Percentiles rank a stretch among this genome's conserved stretches.
Evolutionary conservation across 2,329 filamentous ascomycete species (phyloP).

Genomic region (Fusarium temperatum): DNA sequence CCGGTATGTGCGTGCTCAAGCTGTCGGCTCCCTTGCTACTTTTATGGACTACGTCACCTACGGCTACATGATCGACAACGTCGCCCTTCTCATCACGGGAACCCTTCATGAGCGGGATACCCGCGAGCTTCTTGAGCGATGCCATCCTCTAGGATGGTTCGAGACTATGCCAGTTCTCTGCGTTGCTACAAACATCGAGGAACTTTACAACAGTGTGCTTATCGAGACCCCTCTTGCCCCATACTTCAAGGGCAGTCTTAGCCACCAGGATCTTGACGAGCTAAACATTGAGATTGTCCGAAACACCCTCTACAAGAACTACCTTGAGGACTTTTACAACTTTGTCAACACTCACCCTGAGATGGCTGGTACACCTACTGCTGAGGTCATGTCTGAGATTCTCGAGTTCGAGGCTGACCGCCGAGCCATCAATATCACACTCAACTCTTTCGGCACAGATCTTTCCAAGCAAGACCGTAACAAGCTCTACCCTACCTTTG

Average conservation of each 20-base stretch:
- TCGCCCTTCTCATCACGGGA: slow-evolving; percentile 95
- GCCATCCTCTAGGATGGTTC: slow-evolving; percentile 97
- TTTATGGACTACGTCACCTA: slow-evolving; percentile 99
- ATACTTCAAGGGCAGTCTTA: slow-evolving; percentile 97
- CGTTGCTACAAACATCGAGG: slow-evolving; percentile 97
- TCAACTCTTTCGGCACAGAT: slow-evolving; percentile 98
- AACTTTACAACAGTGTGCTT: slow-evolving; percentile 96
- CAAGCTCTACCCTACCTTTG: slow-evolving; percentile 95
- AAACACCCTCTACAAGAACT: slow-evolving; percentile 99
- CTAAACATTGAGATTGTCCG: slow-evolving; percentile 99
- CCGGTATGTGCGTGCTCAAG: slow-evolving; percentile 93
- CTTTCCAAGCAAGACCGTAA: slow-evolving; percentile 91
- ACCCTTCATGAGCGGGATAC: slow-evolving; percentile 98
- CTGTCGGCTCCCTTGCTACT: slow-evolving; percentile 87
- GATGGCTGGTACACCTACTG: slow-evolving; percentile 86
- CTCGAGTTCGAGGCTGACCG: slow-evolving; percentile 97
- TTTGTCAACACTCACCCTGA: slow-evolving; percentile 93
- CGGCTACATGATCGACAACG: slow-evolving; percentile 99
- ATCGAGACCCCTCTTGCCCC: slow-evolving; percentile 95
- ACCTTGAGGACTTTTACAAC: slow-evolving; percentile 95
- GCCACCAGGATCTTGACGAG: slow-evolving; percentile 96
- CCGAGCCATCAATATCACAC: slow-evolving; percentile 97
- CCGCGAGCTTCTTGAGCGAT: slow-evolving; percentile 91
- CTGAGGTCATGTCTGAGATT: slow-evolving; percentile 95
- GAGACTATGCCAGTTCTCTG: slow-evolving; percentile 98